A percentile compares a stretch with the other conserved stretches of the same genome.
These are phyloP conservation scores for Auricularia sp. DNA, from an alignment of 768 basidiomycete genomes.

Conservation along the genomic window DNA sequence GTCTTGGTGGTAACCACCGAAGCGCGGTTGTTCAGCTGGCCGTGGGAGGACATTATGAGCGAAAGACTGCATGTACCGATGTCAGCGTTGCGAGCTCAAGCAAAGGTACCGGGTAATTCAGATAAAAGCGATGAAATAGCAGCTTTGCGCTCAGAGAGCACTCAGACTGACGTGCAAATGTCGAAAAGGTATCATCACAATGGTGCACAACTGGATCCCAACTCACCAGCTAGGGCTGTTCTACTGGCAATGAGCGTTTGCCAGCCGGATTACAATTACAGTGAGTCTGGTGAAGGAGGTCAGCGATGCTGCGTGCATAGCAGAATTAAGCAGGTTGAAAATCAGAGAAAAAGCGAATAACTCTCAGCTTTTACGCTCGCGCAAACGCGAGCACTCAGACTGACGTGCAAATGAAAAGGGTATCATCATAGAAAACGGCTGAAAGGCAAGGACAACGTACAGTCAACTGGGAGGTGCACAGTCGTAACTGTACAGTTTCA, in stretches of 20 bases:
- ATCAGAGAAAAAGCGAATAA: slow-evolving; percentile 5
- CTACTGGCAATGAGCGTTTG: slow-evolving; percentile 2
- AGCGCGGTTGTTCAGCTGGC: neutral
- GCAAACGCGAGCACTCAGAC: slow-evolving; percentile 24
- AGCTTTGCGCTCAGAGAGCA: neutral
- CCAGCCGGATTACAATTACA: no score
- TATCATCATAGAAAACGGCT: slow-evolving; percentile 7
- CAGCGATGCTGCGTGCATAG: slow-evolving; percentile 20
- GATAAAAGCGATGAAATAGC: neutral
- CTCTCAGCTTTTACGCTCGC: slow-evolving; percentile 8
- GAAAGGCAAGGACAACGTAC: no score
- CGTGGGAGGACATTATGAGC: neutral
- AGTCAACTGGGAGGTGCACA: no score
- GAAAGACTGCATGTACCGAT: neutral
- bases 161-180: slow-evolving; percentile 4
- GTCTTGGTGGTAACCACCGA: slow-evolving; percentile 8
- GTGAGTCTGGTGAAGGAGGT: slow-evolving; percentile 25
- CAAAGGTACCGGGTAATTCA: neutral
- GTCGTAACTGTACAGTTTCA: no score
- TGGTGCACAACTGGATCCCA: neutral
- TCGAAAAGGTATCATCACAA: neutral
- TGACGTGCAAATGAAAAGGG: slow-evolving; percentile 35
- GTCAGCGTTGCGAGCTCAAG: neutral
- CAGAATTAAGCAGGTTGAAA: slow-evolving; percentile 5
- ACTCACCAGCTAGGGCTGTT: slow-evolving; percentile 3